phyloP scores from a whole-genome alignment of 192 early-diverging fungal genomes.

The Backusella macrospora region DNA sequence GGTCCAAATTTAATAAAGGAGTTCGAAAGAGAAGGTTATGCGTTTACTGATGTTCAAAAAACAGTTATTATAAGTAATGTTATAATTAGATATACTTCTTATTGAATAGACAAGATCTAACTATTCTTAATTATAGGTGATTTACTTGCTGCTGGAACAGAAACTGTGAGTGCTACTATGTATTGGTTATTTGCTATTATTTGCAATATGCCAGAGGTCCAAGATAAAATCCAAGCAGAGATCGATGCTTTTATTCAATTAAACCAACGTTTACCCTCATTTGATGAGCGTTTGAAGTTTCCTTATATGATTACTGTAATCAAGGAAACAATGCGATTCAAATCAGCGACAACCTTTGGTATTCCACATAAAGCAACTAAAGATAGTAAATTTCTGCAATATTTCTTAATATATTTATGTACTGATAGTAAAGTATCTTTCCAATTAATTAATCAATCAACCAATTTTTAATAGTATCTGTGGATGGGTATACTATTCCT shows the following conservation, averaged over 20 bases:
- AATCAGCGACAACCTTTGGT: conserved; percentile 13
- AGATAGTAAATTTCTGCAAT: conserved; percentile 17
- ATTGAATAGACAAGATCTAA: neutral
- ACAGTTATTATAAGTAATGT: neutral
- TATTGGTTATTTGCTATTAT: conserved; percentile 17
- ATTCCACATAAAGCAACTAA: conserved; percentile 21
- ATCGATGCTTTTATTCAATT: conserved; percentile 15
- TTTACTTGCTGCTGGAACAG: conserved; percentile 13
- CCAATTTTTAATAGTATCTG: conserved; percentile 40
- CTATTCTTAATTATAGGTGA: neutral
- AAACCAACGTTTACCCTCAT: neutral
- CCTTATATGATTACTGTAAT: conserved; percentile 29
- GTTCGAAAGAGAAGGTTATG: neutral
- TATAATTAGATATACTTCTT: too few relatives aligned
- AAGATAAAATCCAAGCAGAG: conserved; percentile 19
- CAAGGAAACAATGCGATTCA: conserved; percentile 17
- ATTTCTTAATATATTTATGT: neutral
- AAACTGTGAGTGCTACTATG: conserved; percentile 11
- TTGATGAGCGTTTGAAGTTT: conserved; percentile 1
- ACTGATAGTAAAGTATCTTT: neutral
- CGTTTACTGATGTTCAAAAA: neutral
- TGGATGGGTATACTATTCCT: neutral
- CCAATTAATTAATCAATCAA: neutral
- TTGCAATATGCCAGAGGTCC: conserved; percentile 23
- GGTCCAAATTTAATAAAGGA: conserved; percentile 12